These are phyloP conservation scores for Chlorella variabilis DNA, from an alignment of 163 green algal species.

Conservation along the genomic window DNA sequence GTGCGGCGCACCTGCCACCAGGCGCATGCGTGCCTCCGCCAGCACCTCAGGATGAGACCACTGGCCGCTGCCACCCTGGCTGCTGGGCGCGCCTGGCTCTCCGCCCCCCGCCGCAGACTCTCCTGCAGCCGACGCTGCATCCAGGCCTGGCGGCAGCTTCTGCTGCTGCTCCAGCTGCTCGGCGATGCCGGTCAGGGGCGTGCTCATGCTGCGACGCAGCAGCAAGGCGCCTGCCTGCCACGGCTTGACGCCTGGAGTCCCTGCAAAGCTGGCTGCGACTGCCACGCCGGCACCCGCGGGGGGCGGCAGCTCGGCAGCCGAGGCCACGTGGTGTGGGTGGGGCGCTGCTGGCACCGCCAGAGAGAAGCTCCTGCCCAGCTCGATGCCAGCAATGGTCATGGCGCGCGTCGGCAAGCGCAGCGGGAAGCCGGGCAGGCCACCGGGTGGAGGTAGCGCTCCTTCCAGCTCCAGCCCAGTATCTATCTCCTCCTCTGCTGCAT, in stretches of 20 bases:
- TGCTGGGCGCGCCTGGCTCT: no score
- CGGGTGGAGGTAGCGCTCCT: not conserved
- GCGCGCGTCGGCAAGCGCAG: not conserved
- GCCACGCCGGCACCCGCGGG: conserved; percentile 6
- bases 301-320: not conserved
- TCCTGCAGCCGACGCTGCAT: not conserved
- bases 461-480: not conserved
- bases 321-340: not conserved
- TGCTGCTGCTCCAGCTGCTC: conserved; percentile 6
- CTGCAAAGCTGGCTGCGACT: not conserved
- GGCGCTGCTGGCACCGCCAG: no score
- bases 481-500: not conserved
- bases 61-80: not conserved
- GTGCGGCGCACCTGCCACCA: conserved; percentile 61
- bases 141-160: not conserved
- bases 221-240: conserved; percentile 17
- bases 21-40: conserved; percentile 61
- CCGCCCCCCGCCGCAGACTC: not conserved
- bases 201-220: conserved; percentile 39
- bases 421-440: not conserved
- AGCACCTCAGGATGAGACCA: not conserved
- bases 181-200: conserved; percentile 3
- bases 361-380: not conserved
- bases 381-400: not conserved
- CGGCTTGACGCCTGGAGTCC: not conserved